phyloP scores from a whole-genome alignment of 345 rosid species.

The Anacardium occidentale region DNA sequence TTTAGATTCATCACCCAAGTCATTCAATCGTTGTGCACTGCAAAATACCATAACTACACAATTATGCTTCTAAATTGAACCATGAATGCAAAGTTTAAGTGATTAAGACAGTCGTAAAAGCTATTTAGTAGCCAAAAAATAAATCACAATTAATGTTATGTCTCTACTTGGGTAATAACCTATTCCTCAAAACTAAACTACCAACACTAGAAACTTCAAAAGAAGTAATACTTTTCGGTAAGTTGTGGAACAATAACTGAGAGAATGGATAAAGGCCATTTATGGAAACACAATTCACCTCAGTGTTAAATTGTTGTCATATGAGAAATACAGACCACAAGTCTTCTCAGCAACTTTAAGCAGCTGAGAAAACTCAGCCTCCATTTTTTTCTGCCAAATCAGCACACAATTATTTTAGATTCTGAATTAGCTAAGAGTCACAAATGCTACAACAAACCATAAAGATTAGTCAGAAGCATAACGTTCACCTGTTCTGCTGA shows the following conservation, averaged over 20 bases:
- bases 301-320: slow-evolving; percentile 80
- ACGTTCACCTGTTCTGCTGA: slow-evolving; percentile 69
- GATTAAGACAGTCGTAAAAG: neutral
- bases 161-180: neutral
- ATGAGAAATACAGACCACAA: slow-evolving; percentile 81
- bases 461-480: slow-evolving; percentile 3
- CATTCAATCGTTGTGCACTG: slow-evolving; percentile 86
- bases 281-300: slow-evolving; percentile 42
- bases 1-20: slow-evolving; percentile 90
- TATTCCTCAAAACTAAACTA: neutral
- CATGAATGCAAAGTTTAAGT: neutral
- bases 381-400: slow-evolving; percentile 73
- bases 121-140: neutral
- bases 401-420: slow-evolving; percentile 1
- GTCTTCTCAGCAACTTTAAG: slow-evolving; percentile 73
- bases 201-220: neutral
- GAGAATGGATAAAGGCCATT: neutral
- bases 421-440: slow-evolving; percentile 11
- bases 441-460: neutral
- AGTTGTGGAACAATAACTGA: neutral
- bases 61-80: neutral
- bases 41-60: slow-evolving; percentile 17
- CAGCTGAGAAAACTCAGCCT: slow-evolving; percentile 69
- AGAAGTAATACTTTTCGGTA: neutral
- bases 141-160: neutral